These are phyloP conservation scores for Globisporangium lucens DNA, from an alignment of 352 stramenopile genomes.

Conservation along the genomic window DNA sequence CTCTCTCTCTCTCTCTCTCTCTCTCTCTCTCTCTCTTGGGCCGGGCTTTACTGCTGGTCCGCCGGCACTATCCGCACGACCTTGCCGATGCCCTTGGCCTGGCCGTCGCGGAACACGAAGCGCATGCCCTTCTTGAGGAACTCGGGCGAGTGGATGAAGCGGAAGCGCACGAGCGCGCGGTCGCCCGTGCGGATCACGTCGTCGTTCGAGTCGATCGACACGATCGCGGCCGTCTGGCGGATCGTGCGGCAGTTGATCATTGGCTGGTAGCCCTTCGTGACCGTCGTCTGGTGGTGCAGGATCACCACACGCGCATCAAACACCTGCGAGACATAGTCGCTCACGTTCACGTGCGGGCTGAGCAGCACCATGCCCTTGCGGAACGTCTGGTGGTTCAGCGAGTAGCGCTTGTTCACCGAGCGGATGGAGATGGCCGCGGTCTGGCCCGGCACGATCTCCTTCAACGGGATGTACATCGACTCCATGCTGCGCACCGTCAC, in stretches of 20 bases:
- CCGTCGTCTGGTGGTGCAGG: conserved; percentile 94
- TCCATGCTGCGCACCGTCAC: conserved; percentile 86
- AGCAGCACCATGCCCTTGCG: conserved; percentile 93
- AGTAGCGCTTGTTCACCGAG: conserved; percentile 88
- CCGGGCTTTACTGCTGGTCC: conserved; percentile 16
- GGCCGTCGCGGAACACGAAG: conserved; percentile 98
- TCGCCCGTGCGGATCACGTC: conserved; percentile 90
- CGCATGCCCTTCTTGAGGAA: conserved; percentile 95
- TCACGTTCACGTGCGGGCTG: conserved; percentile 71
- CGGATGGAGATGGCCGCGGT: conserved; percentile 84
- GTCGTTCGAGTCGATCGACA: conserved; percentile 79
- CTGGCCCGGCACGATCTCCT: conserved; percentile 84
- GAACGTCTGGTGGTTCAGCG: conserved; percentile 80
- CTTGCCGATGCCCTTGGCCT: conserved; percentile 96
- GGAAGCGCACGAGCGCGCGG: conserved; percentile 85
- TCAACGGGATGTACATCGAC: conserved; percentile 88
- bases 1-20: background rate
- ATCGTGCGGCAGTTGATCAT: conserved; percentile 94
- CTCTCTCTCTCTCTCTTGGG: background rate
- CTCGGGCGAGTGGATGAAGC: conserved; percentile 91
- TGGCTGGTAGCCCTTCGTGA: conserved; percentile 91
- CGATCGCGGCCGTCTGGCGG: conserved; percentile 87
- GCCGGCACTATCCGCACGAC: conserved; percentile 70
- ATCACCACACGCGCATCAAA: conserved; percentile 94
- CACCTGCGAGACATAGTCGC: conserved; percentile 71